Conservation (phyloP, 2,329 filamentous ascomycete genomes). For the Reticulascus tulasneorum region DNA sequence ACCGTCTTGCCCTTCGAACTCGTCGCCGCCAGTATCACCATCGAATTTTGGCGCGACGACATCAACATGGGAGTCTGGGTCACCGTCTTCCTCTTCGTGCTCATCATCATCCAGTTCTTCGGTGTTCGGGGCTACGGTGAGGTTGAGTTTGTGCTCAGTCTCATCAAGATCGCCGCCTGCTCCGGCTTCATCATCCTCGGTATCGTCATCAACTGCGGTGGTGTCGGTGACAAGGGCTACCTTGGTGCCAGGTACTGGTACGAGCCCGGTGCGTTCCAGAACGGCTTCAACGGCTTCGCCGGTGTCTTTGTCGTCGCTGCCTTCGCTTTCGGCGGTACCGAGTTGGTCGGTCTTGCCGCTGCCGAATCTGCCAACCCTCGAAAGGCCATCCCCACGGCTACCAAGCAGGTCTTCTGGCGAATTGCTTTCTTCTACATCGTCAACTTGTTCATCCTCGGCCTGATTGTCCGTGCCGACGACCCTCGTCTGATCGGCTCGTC, state of each 20-base stretch:
- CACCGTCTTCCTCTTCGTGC: conserved; percentile 33
- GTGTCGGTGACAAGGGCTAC: conserved; percentile 15
- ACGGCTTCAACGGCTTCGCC: conserved; percentile 20
- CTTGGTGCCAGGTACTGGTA: conserved; percentile 18
- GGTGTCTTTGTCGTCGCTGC: conserved; percentile 16
- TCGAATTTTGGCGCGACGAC: conserved; percentile 58
- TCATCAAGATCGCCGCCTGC: conserved; percentile 46
- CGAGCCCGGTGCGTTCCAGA: conserved; percentile 16
- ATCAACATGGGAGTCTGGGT: conserved; percentile 54
- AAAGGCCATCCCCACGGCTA: conserved; percentile 19
- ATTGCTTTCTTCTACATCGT: conserved; percentile 19
- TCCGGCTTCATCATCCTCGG: conserved; percentile 16
- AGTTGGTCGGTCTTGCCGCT: conserved; percentile 20
- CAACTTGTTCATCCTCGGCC: conserved; percentile 17
- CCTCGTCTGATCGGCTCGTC: conserved; percentile 17
- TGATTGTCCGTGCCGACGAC: conserved; percentile 17
- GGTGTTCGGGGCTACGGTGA: conserved; percentile 56
- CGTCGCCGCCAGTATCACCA: conserved; percentile 67
- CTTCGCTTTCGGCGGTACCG: conserved; percentile 18
- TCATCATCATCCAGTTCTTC: conserved; percentile 44
- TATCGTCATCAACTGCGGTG: conserved; percentile 17
- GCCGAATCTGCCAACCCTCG: conserved; percentile 19
- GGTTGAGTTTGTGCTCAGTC: conserved; percentile 55
- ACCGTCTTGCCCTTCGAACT: conserved; percentile 71
- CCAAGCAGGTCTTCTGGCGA: conserved; percentile 20